These are phyloP conservation scores for Hanseniaspora taiwanica DNA, from an alignment of 805 yeast genomes.

Conservation along the genomic window DNA sequence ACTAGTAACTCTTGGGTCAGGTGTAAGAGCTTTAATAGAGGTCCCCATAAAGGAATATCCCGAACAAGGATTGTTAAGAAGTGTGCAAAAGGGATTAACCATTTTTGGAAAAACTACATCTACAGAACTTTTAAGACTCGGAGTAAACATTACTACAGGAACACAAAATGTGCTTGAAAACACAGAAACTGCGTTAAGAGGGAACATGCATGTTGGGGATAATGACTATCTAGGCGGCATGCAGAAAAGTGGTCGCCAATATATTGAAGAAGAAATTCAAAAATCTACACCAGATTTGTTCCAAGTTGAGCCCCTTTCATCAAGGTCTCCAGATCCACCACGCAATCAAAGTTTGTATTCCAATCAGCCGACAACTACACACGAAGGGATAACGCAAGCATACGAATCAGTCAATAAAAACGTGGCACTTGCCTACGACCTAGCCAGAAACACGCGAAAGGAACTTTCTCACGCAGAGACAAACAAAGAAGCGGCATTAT, in stretches of 20 bases:
- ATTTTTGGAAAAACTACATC: constrained; percentile 68
- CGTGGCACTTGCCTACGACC: constrained; percentile 48
- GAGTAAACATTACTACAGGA: constrained; percentile 78
- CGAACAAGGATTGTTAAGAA: constrained; percentile 50
- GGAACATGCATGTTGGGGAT: constrained; percentile 11
- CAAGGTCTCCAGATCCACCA: too few species aligned
- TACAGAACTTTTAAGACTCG: constrained; percentile 66
- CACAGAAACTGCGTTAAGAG: constrained; percentile 45
- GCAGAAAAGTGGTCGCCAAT: too few species aligned
- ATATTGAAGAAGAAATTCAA: constrained; percentile 14
- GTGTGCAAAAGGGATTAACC: constrained; percentile 62
- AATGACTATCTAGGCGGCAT: constrained; percentile 9
- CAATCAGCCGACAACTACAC: constrained; percentile 61
- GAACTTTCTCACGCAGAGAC: constrained; percentile 53
- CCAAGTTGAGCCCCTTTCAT: neutral
- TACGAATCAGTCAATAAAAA: constrained; percentile 60
- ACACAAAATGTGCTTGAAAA: constrained; percentile 70
- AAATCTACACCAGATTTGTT: constrained; percentile 15
- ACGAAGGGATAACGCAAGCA: constrained; percentile 66
- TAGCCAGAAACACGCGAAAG: constrained; percentile 43
- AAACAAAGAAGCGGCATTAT: constrained; percentile 52
- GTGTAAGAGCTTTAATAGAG: constrained; percentile 57
- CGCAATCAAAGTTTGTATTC: constrained; percentile 78
- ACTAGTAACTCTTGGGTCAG: constrained; percentile 63
- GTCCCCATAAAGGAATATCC: constrained; percentile 65